Evolutionary conservation across 2,329 filamentous ascomycete species (phyloP).

Genomic region (Cladosporium sp.): DNA sequence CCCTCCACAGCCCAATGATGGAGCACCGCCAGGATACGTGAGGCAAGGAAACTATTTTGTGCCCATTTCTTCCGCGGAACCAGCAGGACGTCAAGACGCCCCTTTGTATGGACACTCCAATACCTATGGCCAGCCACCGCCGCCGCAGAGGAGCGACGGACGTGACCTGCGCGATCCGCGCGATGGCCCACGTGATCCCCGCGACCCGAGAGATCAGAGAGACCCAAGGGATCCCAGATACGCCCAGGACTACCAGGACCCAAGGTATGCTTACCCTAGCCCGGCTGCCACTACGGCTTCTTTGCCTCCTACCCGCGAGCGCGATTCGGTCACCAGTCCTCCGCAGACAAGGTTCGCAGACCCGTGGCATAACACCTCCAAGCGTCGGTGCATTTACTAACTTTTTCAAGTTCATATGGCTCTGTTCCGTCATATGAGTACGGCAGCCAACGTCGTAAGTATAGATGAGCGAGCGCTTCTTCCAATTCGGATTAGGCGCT

Average conservation of each 20-base stretch:
- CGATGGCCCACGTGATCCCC: conserved; percentile 7
- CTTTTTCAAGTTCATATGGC: conserved; percentile 26
- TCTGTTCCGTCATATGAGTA: conserved; percentile 28
- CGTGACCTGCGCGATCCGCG: conserved; percentile 20
- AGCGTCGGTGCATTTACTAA: conserved; percentile 18
- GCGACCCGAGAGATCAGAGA: conserved; percentile 4
- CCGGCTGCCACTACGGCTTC: conserved; percentile 31
- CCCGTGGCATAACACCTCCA: conserved; percentile 6
- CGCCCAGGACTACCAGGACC: conserved; percentile 28
- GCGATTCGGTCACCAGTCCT: conserved; percentile 21
- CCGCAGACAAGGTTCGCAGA: conserved; percentile 30
- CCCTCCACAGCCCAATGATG: conserved; percentile 23
- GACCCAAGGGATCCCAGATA: conserved; percentile 21
- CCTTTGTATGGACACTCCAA: conserved; percentile 6
- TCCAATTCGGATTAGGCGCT: conserved; percentile 6
- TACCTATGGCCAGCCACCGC: not conserved
- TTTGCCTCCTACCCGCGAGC: conserved; percentile 23
- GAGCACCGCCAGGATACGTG: conserved; percentile 31
- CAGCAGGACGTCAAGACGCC: conserved; percentile 16
- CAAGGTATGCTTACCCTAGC: conserved; percentile 33
- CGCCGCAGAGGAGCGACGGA: conserved; percentile 15
- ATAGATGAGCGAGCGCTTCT: conserved; percentile 16
- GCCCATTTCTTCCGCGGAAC: conserved; percentile 27
- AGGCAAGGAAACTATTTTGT: conserved; percentile 32
- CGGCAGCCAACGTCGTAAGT: conserved; percentile 30